Base-by-base conservation (phyloP, 2,329 filamentous ascomycete genomes). In the Cladophialophora psammophila region DNA sequence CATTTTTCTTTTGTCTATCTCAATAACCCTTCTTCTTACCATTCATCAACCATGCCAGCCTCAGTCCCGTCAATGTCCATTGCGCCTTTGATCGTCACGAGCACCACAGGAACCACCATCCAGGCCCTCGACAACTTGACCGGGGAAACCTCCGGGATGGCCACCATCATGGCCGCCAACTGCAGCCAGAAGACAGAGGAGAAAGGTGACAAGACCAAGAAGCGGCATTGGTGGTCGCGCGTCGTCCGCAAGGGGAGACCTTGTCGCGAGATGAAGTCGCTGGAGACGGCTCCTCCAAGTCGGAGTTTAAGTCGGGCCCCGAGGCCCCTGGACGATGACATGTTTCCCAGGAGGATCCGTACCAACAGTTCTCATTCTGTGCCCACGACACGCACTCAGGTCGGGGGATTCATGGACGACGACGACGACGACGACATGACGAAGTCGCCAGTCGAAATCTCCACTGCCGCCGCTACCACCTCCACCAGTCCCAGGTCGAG, bases 151-250 rank as follows among this genome's bases (percentile, higher is more conserved):
- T 50, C 45, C 45, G 45, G 18, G 9, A 50, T 50, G 45, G 20
- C 45, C 45, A 13, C 45, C 45, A 12, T 50, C 18, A 50, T 50
- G 45, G n/a, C 45, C 4, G 15, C 45, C 7, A 3, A 26, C 45
- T 9, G 4, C 45, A 5, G 26, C 18, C 18, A 50, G 45, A 31
- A 26, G 45, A 50, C n/a, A 3, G 20, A 2, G 10, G 20, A 2
- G 10, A 50, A 13, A 3, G 26, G 26, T 26, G 26, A 26, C 15
- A 26, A 57, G 38, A 15, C 9, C 9, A 57, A 40, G 54, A 57
- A 34, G 54, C 32, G 38, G 54, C 32, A 57, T 36, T 57, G 54
- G 54, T 57, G 54, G 54, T 57, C 34, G 13, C 54, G 54, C 15
- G 10, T 50, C 15, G 10, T 50, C 45, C 45, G 45, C 6, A 10